phyloP scores from a whole-genome alignment of 1,284 basidiomycete species.

The Farysia itapuensis region DNA sequence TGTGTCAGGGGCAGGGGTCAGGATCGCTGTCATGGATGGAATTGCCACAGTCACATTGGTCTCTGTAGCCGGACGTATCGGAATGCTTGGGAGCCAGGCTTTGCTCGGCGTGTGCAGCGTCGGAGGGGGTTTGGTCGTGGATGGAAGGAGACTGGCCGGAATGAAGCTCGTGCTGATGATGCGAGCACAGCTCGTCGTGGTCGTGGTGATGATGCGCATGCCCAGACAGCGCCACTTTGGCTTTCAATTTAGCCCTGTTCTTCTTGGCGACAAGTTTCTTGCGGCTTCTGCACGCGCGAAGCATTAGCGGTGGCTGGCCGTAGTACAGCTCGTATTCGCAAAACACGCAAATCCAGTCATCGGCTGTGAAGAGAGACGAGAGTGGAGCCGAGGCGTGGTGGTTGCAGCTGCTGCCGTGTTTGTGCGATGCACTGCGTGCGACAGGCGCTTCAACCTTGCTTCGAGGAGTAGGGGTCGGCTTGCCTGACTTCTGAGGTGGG shows the following conservation, averaged over 20 bases:
- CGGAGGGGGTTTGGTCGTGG: neutral
- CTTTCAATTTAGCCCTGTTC: slow-evolving; percentile 49
- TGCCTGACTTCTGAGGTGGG: too few species aligned
- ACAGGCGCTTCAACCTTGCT: too few species aligned
- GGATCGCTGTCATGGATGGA: slow-evolving; percentile 36
- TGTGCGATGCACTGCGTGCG: too few species aligned
- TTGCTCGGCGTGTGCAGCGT: too few species aligned
- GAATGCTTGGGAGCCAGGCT: too few species aligned
- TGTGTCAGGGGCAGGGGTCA: too few species aligned
- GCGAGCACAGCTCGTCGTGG: slow-evolving; percentile 1
- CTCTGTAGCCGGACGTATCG: too few species aligned
- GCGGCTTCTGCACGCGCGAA: slow-evolving; percentile 48
- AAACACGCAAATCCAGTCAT: slow-evolving; percentile 59
- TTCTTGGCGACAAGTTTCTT: slow-evolving; percentile 55
- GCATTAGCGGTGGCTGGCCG: slow-evolving; percentile 52
- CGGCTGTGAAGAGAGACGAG: slow-evolving; percentile 29
- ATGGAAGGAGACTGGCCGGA: neutral
- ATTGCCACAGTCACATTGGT: slow-evolving; percentile 34
- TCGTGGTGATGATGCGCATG: slow-evolving; percentile 6
- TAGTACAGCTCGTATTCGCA: slow-evolving; percentile 61
- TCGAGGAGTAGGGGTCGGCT: too few species aligned
- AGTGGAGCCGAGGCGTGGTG: too few species aligned
- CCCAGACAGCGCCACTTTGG: slow-evolving; percentile 19
- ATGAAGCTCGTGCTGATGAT: slow-evolving; percentile 4
- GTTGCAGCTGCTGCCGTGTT: too few species aligned